Evolutionary conservation across 192 early-diverging fungal species (phyloP).

Genomic region (Rhizophagus clarus): DNA sequence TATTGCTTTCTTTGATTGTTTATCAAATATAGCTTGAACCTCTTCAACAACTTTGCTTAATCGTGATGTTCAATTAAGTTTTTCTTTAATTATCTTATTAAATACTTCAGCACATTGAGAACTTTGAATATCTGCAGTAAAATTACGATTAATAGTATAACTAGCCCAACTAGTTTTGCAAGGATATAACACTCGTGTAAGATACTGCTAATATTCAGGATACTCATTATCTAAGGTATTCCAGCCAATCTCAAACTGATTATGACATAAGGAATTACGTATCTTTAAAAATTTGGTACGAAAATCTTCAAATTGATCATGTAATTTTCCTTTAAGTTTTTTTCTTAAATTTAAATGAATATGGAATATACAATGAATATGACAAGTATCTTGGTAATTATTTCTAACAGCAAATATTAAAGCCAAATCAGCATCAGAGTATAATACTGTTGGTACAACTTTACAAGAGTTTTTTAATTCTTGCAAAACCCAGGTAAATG

Average conservation of each 20-base stretch:
- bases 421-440: not conserved
- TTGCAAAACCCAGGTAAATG: not conserved
- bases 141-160: not conserved
- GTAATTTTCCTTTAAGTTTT: not conserved
- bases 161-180: not conserved
- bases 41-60: not conserved
- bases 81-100: not conserved
- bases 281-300: not conserved
- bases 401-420: not conserved
- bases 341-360: not conserved
- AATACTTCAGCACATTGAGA: not conserved
- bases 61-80: not conserved
- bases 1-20: not conserved
- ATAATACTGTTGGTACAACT: not conserved
- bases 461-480: not conserved
- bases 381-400: not conserved
- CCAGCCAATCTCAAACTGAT: not conserved
- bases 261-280: not conserved
- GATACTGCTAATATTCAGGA: not conserved
- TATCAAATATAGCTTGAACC: not conserved
- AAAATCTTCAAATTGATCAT: not conserved
- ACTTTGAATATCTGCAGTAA: not conserved
- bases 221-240: not conserved
- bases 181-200: not conserved
- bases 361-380: not conserved